These are phyloP conservation scores for Grosmannia clavigera DNA, from an alignment of 2,329 filamentous ascomycete species.

Conservation along the genomic window DNA sequence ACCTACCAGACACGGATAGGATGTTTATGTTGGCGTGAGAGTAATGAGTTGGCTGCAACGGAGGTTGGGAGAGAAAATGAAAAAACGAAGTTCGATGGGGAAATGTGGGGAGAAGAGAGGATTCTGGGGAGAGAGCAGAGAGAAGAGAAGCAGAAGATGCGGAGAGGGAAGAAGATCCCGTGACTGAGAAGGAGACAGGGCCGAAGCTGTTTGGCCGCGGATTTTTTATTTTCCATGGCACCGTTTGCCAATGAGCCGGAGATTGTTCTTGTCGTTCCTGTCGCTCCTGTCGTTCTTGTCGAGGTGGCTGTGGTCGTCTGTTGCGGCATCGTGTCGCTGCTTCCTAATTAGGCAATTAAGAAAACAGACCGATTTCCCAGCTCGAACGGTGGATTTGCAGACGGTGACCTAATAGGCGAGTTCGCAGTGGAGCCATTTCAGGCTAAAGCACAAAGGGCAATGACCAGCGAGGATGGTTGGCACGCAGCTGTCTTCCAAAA, in stretches of 20 bases:
- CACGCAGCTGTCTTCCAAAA: too few species aligned
- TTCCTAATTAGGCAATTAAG: slow-evolving; percentile 5
- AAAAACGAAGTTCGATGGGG: neutral
- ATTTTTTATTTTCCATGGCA: neutral
- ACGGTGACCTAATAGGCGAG: neutral
- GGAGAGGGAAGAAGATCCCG: neutral
- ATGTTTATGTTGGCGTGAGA: neutral
- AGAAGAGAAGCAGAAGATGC: neutral
- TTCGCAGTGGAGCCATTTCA: neutral
- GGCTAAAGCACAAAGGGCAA: neutral
- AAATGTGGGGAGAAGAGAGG: neutral
- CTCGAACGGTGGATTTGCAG: neutral
- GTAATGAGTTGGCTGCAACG: neutral
- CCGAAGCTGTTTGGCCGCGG: neutral
- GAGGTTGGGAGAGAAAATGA: neutral
- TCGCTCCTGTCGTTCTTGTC: neutral
- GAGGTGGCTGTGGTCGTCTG: neutral
- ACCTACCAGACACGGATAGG: neutral
- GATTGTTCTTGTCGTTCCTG: neutral
- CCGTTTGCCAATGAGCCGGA: neutral
- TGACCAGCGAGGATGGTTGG: too few species aligned
- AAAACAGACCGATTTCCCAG: too few species aligned
- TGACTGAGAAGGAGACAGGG: neutral
- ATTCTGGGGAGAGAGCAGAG: neutral
- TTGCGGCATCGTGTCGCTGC: neutral